Percentiles rank a stretch among this genome's conserved stretches.
Evolutionary conservation across 164 flowering plant species (phyloP).

Genomic region (Taxillus chinensis): DNA sequence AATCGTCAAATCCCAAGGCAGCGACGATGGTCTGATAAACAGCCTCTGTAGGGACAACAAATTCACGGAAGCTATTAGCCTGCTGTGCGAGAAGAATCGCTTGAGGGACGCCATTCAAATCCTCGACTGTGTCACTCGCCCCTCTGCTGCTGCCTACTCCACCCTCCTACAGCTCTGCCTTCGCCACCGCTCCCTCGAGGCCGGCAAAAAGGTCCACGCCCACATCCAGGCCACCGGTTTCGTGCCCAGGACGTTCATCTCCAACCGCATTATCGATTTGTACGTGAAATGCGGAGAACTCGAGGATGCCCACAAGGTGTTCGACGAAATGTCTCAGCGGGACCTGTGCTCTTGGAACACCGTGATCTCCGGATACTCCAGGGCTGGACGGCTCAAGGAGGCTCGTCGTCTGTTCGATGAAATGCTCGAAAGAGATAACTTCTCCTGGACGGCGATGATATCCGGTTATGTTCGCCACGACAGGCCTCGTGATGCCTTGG

Average conservation of each 20-base stretch:
- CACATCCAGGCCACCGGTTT: neutral
- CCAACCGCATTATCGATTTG: neutral
- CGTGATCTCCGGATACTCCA: neutral
- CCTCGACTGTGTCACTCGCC: neutral
- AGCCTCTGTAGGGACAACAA: neutral
- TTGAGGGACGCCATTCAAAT: neutral
- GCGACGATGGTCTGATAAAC: neutral
- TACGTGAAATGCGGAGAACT: neutral
- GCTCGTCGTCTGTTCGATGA: neutral
- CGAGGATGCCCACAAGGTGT: neutral
- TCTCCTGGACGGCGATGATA: constrained; percentile 2
- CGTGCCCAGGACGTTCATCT: neutral
- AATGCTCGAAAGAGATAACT: neutral
- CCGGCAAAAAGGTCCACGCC: neutral
- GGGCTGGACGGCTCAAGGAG: neutral
- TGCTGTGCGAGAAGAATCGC: neutral
- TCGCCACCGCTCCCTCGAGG: neutral
- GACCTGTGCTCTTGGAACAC: constrained; percentile 1
- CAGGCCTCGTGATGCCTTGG: constrained; percentile 18
- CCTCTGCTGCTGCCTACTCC: neutral
- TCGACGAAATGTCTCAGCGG: neutral
- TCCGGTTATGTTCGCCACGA: constrained; percentile 10
- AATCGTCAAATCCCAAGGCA: neutral
- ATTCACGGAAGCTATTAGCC: neutral
- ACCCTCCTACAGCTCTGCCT: neutral